Evolutionary conservation across 768 basidiomycete genomes (phyloP).

Genomic region (Russula griseocarnosa): DNA sequence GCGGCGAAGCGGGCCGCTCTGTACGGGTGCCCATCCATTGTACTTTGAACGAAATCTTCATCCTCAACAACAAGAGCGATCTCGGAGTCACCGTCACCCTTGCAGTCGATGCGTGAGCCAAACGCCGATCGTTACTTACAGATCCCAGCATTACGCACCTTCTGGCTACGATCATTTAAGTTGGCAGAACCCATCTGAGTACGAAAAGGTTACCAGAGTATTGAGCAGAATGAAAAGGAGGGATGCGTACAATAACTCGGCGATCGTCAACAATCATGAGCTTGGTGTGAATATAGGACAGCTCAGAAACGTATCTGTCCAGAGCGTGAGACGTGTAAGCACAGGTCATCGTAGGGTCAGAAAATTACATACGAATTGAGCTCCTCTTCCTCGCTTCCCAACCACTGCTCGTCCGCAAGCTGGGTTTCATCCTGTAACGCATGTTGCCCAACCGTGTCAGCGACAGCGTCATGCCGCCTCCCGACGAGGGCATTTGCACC

Average conservation of each 20-base stretch:
- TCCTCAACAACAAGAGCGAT: slow-evolving; percentile 93
- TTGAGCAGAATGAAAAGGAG: neutral
- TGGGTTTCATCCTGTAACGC: slow-evolving; percentile 58
- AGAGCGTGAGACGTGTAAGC: slow-evolving; percentile 30
- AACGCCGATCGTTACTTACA: neutral
- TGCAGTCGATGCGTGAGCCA: slow-evolving; percentile 31
- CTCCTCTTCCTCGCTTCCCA: slow-evolving; percentile 81
- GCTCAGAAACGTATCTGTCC: slow-evolving; percentile 71
- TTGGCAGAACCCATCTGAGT: slow-evolving; percentile 91
- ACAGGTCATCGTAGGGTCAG: neutral
- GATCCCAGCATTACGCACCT: slow-evolving; percentile 37
- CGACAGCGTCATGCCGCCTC: slow-evolving; percentile 57
- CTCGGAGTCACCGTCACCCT: slow-evolving; percentile 94
- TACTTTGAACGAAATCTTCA: slow-evolving; percentile 63
- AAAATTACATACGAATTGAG: slow-evolving; percentile 57
- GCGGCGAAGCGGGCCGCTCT: slow-evolving; percentile 77
- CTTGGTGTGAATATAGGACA: slow-evolving; percentile 82
- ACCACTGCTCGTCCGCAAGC: slow-evolving; percentile 77
- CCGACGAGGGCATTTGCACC: slow-evolving; percentile 47
- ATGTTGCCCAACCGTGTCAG: slow-evolving; percentile 81
- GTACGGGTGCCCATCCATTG: slow-evolving; percentile 76
- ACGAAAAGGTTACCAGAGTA: neutral
- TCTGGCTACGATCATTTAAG: slow-evolving; percentile 83
- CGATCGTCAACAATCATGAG: slow-evolving; percentile 94
- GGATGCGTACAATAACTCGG: slow-evolving; percentile 69